Evolutionary conservation across 495 filamentous ascomycete genomes (phyloP), one percentile per base, ranked within the genome.

Genomic region (Diplogelasinospora grovesii): DNA sequence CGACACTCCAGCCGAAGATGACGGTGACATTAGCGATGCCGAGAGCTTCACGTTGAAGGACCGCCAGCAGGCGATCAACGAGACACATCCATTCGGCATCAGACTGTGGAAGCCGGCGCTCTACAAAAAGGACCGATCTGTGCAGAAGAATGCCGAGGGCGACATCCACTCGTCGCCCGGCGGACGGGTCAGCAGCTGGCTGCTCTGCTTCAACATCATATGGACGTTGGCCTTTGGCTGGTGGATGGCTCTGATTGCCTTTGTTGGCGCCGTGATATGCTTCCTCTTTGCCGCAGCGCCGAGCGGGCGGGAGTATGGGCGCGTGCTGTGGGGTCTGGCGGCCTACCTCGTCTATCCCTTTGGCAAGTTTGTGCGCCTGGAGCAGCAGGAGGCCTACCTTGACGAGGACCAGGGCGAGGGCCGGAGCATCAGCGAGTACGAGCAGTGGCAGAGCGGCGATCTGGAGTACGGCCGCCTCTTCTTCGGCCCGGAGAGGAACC

Each of bases 341-440:
- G 73, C 77, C 37, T 99, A 97, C 57, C 52, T 99, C 5, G 78
- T 96, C 51, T 99, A 96, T 54, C 92, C 92, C 2, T 99, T 99
- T 57, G 92, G 92, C 16, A 89, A 92, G 45, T 96, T 90, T 55
- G 86, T 99, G 40, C 83, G 86, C 35, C 74, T 99, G 19, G 81
- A 93, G 51, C 85, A 87, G 50, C 89, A 99, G 52, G 92, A 97
- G 52, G 81, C 82, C 22, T 99, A 99, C 59, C 74, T 86, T 16
- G 86, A 97, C 49, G 92, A 99, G 61, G 92, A 99, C 59, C 81
- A 94, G 54, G 93, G 89, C n/a, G 92, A 99, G 64, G 92, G 93
- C n/a, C 77, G 92, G 52, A 97, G 89, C 61, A 96, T 99, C 58
- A 94, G 86, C 56, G 92, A 99, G 64, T 99, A 99, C 61, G 92